Base-by-base conservation (phyloP, 106 monocot genomes). In the Posidonia australis region DNA sequence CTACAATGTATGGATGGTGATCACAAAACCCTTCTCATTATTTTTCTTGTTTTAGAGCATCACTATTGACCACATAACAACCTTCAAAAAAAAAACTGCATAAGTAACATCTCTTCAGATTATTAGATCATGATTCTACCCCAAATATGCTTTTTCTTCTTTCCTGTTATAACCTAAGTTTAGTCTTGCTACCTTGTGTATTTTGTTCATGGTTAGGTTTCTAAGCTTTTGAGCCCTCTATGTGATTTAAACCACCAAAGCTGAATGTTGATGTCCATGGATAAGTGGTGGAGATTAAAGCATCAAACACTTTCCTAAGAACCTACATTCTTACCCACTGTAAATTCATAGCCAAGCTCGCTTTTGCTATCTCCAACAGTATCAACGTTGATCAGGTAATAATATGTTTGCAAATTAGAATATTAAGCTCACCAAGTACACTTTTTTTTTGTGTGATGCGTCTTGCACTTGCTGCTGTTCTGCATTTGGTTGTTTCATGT, bases 261-360 rank as follows among this genome's bases (percentile, higher is more conserved):
- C 74, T 94, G 24, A 82, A 83, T 67, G 93, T 86, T 13, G 79
- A 86, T 20, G 86, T 85, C 76, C 55, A 67, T 53, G 89, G 83
- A 19, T 79, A 84, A 64, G 81, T 79, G 45, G 62, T 71, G 19
- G 73, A 80, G 58, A 71, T 78, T 60, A 24, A 72, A 46, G 62
- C 75, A 18, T 56, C 66, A 0, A 67, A 57, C 51, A 69, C 71
- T 20, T 61, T 73, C 67, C 73, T 81, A 41, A 81, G 89, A 72
- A 83, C 93, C n/a, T 94, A 94, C 48, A 79, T 79, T 51, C 86
- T 89, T 44, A 89, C 81, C 13, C 89, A 94, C 64, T 94, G 93
- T 68, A 89, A 94, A 67, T 86, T 86, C 64, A 89, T 86, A 57
- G 93, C 89, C 29, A 81, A 94, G 66, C 51, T 94, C 47, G 89